Conservation (phyloP, 331 rosid genomes). For the Quercus tomentella region DNA sequence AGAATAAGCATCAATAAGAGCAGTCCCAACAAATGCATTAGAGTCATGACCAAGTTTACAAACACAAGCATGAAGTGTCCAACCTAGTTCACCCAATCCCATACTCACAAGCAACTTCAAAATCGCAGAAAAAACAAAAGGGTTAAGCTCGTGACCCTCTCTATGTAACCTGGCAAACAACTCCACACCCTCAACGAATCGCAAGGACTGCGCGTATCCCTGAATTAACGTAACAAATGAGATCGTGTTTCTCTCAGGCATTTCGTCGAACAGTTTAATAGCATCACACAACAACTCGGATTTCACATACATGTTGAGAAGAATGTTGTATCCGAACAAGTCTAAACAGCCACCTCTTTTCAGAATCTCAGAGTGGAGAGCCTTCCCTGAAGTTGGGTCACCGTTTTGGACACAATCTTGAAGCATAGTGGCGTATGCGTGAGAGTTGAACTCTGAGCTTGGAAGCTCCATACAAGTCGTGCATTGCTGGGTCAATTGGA, state of each 20-base stretch:
- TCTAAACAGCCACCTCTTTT: constrained; percentile 42
- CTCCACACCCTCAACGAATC: constrained; percentile 24
- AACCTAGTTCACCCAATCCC: constrained; percentile 35
- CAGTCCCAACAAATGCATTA: constrained; percentile 45
- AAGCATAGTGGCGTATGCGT: constrained; percentile 26
- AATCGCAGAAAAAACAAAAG: constrained; percentile 36
- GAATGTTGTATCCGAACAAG: constrained; percentile 40
- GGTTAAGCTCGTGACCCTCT: constrained; percentile 46
- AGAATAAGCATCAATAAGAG: constrained; percentile 49
- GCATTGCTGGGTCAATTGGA: constrained; percentile 5
- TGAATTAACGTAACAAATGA: constrained; percentile 49
- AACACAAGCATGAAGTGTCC: constrained; percentile 37
- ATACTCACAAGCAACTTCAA: constrained; percentile 41
- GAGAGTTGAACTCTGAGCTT: constrained; percentile 28
- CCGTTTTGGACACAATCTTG: constrained; percentile 30
- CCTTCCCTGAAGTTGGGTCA: constrained; percentile 16
- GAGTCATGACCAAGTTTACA: constrained; percentile 32
- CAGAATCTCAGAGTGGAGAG: constrained; percentile 32
- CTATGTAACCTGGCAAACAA: constrained; percentile 36
- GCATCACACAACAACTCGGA: constrained; percentile 21
- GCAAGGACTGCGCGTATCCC: constrained; percentile 20
- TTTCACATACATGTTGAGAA: constrained; percentile 31
- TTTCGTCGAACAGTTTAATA: constrained; percentile 38
- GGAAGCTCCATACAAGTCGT: constrained; percentile 11
- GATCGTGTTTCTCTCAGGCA: constrained; percentile 31